These are phyloP conservation scores for Colletotrichum paranaense DNA, from an alignment of 2,329 filamentous ascomycete species.

Conservation along the genomic window DNA sequence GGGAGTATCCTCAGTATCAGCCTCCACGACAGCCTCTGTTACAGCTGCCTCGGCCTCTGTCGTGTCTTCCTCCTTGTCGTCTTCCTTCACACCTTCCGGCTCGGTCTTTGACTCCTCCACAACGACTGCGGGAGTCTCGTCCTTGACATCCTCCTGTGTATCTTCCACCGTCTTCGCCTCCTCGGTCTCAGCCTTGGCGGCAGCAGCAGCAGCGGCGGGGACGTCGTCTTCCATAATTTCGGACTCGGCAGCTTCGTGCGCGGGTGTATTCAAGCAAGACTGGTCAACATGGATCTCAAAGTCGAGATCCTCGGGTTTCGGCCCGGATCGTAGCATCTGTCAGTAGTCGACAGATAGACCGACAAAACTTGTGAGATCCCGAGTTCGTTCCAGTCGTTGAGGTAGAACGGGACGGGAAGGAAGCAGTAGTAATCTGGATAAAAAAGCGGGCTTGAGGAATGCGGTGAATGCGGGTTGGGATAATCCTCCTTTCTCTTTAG, in stretches of 20 bases:
- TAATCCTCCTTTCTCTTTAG: neutral
- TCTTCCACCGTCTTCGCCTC: slow-evolving; percentile 33
- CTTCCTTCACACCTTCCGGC: neutral
- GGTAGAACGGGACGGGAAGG: neutral
- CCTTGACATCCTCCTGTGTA: neutral
- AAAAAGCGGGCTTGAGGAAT: slow-evolving; percentile 24
- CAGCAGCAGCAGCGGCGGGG: neutral
- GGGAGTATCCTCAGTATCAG: neutral
- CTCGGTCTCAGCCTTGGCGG: slow-evolving; percentile 23
- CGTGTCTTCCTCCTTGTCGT: neutral
- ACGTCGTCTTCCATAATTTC: slow-evolving; percentile 37
- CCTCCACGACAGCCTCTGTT: neutral
- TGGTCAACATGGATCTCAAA: slow-evolving; percentile 62
- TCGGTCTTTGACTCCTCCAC: neutral
- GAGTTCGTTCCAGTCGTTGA: too few species aligned
- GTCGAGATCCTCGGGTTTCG: slow-evolving; percentile 49
- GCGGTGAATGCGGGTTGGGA: neutral
- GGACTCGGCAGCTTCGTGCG: slow-evolving; percentile 46
- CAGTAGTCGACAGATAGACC: neutral
- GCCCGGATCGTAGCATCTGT: slow-evolving; percentile 27
- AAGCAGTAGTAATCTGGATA: neutral
- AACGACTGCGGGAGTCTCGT: neutral
- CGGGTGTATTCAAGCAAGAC: slow-evolving; percentile 54
- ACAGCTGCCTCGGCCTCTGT: neutral
- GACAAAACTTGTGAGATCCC: neutral